These are phyloP conservation scores for Prunus mongolica DNA, from an alignment of 306 rosid species.

Conservation along the genomic window DNA sequence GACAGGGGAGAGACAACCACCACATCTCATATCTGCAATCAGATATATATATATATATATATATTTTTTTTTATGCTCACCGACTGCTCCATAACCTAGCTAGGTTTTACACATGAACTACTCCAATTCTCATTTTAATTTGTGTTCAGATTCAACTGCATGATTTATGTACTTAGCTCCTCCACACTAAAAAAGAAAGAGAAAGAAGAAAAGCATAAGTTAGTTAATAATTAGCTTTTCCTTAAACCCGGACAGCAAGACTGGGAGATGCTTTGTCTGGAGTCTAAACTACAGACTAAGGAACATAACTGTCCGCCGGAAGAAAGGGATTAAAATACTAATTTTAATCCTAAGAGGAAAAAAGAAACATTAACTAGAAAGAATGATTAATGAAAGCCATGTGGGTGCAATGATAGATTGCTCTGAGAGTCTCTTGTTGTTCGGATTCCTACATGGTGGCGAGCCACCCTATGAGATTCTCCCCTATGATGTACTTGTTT, in stretches of 20 bases:
- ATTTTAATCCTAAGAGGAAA: background rate
- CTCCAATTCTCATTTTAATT: too few relatives aligned
- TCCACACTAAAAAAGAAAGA: background rate
- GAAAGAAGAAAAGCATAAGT: too few relatives aligned
- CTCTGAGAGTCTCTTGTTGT: background rate
- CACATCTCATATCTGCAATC: too few relatives aligned
- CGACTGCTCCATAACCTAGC: too few relatives aligned
- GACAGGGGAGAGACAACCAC: too few relatives aligned
- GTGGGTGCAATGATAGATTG: slow-evolving; percentile 22
- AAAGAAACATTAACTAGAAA: background rate
- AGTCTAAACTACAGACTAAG: background rate
- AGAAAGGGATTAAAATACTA: slow-evolving; percentile 1
- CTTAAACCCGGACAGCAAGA: slow-evolving; percentile 3
- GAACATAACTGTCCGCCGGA: slow-evolving; percentile 14
- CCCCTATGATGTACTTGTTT: background rate
- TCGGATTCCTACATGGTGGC: background rate
- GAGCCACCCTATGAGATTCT: slow-evolving; percentile 11
- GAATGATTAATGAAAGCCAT: slow-evolving; percentile 11
- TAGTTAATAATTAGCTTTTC: too few relatives aligned
- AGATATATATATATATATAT: too few relatives aligned
- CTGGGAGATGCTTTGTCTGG: slow-evolving; percentile 13
- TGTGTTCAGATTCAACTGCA: too few relatives aligned
- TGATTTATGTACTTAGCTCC: background rate
- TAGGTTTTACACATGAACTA: too few relatives aligned
- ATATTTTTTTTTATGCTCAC: too few relatives aligned